phyloP scores from a whole-genome alignment of 768 basidiomycete genomes.

The Tricholoma terreum region DNA sequence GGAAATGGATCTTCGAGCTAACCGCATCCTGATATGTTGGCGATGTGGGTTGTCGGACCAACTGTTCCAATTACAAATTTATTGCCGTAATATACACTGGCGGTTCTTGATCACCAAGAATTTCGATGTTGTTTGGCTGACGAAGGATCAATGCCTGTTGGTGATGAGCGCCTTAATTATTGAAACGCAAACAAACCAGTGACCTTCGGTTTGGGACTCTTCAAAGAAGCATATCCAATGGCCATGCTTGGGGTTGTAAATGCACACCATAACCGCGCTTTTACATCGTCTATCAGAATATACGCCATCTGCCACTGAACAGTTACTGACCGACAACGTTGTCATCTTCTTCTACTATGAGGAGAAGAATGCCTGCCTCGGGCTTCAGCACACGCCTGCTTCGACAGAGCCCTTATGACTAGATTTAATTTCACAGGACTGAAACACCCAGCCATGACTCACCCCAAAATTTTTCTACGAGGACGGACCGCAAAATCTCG shows the following conservation, averaged over 20 bases:
- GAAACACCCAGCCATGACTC: conserved; percentile 17
- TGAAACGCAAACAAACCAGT: background rate
- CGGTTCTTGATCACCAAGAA: conserved; percentile 24
- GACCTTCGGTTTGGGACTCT: conserved; percentile 58
- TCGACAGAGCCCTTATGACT: conserved; percentile 31
- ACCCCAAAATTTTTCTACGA: conserved; percentile 54
- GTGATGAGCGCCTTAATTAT: background rate
- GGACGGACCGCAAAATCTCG: conserved; percentile 41
- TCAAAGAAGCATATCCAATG: conserved; percentile 62
- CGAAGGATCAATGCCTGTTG: conserved; percentile 40
- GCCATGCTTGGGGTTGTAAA: conserved; percentile 86
- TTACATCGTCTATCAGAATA: background rate
- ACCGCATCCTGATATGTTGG: background rate
- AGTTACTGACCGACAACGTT: conserved; percentile 13
- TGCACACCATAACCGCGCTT: conserved; percentile 77
- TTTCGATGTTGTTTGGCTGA: conserved; percentile 26
- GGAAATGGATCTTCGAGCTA: conserved; percentile 8
- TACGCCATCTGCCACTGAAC: background rate
- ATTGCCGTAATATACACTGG: conserved; percentile 60
- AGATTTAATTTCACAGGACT: conserved; percentile 4
- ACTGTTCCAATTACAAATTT: conserved; percentile 24
- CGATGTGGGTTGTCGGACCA: background rate
- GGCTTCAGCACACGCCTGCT: conserved; percentile 42
- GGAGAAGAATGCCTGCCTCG: conserved; percentile 60
- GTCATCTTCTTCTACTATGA: conserved; percentile 43